phyloP scores from a whole-genome alignment of 306 rosid species.

The Crotalaria pallida region DNA sequence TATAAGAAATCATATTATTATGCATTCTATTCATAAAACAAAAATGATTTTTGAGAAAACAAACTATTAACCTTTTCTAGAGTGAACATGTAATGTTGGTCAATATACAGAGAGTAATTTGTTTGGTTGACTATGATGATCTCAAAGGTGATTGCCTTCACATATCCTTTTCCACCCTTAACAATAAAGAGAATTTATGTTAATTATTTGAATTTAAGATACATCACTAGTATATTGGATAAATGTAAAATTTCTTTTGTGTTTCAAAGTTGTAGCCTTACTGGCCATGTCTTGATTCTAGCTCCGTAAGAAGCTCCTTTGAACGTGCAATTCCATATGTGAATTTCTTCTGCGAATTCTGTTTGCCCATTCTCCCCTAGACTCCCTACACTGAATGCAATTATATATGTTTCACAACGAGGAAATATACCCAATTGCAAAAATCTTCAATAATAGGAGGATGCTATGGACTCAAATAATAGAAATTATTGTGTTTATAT shows the following conservation, averaged over 20 bases:
- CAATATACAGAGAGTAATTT: background rate
- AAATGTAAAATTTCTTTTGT: background rate
- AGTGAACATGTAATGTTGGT: conserved; percentile 22
- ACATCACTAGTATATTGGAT: background rate
- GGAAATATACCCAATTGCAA: background rate
- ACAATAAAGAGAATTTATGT: background rate
- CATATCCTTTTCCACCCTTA: conserved; percentile 31
- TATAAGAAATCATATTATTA: background rate
- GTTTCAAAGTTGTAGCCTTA: background rate
- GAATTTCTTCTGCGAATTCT: conserved; percentile 23
- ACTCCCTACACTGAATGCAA: conserved; percentile 36
- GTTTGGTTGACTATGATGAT: conserved; percentile 13
- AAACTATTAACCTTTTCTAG: conserved; percentile 5
- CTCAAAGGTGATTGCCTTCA: background rate
- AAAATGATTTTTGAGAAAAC: background rate
- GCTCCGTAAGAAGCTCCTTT: conserved; percentile 21
- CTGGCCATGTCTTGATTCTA: conserved; percentile 47
- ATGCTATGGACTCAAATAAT: background rate
- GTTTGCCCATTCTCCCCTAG: conserved; percentile 13
- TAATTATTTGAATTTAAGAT: background rate
- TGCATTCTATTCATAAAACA: background rate
- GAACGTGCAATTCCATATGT: conserved; percentile 27
- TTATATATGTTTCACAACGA: background rate
- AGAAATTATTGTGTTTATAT: background rate
- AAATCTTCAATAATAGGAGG: background rate